Conservation (phyloP, 2,329 filamentous ascomycete species). For the Karstenula rhodostoma region DNA sequence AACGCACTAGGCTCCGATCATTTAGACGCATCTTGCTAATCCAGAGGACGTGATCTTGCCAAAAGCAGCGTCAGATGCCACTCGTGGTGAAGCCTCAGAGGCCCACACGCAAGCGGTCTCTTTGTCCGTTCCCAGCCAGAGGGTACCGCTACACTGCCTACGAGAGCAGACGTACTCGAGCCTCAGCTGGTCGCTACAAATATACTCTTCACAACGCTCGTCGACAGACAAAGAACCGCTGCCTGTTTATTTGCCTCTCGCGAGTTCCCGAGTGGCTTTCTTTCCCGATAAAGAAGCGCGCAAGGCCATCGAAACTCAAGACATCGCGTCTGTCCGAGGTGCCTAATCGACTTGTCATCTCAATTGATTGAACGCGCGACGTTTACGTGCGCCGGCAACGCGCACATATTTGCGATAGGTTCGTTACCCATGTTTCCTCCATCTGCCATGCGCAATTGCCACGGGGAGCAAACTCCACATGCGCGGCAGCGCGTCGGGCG, state of each 20-base stretch:
- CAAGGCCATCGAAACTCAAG: conserved; percentile 43
- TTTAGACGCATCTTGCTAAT: conserved; percentile 28
- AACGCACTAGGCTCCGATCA: conserved; percentile 31
- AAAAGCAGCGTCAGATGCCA: conserved; percentile 46
- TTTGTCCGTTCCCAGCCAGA: conserved; percentile 52
- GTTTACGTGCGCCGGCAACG: conserved; percentile 36
- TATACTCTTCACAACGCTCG: conserved; percentile 46
- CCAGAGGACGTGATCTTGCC: conserved; percentile 30
- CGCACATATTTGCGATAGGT: conserved; percentile 47
- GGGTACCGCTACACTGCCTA: conserved; percentile 38
- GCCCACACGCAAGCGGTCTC: conserved; percentile 48
- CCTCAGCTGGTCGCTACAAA: conserved; percentile 47
- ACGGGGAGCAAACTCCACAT: conserved; percentile 42
- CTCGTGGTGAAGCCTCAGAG: conserved; percentile 43
- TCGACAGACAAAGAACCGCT: conserved; percentile 48
- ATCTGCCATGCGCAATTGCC: conserved; percentile 42
- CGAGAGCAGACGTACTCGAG: conserved; percentile 47
- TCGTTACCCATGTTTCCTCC: conserved; percentile 39
- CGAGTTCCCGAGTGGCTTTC: conserved; percentile 34
- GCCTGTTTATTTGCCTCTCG: conserved; percentile 44
- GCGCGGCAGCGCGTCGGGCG: conserved; percentile 25
- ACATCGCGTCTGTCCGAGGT: conserved; percentile 40
- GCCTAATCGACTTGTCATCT: conserved; percentile 25
- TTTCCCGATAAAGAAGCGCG: conserved; percentile 45
- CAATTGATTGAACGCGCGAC: conserved; percentile 39